Conservation (phyloP, 148 eudicot genomes). For the Amaranthus cruentus region DNA sequence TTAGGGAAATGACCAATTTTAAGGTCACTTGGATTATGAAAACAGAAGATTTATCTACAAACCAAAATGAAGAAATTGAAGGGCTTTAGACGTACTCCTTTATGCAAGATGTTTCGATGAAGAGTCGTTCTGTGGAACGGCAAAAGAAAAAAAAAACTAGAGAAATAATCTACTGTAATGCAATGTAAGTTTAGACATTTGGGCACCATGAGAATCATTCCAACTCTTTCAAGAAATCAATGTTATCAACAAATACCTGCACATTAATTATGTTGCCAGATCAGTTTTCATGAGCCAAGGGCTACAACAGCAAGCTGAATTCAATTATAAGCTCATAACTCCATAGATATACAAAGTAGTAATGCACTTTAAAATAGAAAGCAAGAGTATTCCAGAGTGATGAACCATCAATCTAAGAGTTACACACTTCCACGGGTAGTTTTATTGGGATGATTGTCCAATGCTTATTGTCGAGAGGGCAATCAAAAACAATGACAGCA, state of each 20-base stretch:
- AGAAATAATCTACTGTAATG: slow-evolving; percentile 19
- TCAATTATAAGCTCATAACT: neutral
- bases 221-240: slow-evolving; percentile 33
- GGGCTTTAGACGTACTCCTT: neutral
- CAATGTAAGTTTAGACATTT: neutral
- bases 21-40: neutral
- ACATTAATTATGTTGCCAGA: neutral
- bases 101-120: slow-evolving; percentile 9
- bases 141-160: slow-evolving; percentile 16
- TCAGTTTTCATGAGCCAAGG: neutral
- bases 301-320: neutral
- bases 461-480: too few relatives aligned
- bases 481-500: too few relatives aligned
- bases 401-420: too few relatives aligned
- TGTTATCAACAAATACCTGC: slow-evolving; percentile 38
- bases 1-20: neutral
- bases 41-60: slow-evolving; percentile 12
- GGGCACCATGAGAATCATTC: slow-evolving; percentile 16
- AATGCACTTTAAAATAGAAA: neutral
- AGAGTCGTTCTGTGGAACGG: slow-evolving; percentile 6
- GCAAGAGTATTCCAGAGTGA: too few relatives aligned
- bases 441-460: too few relatives aligned
- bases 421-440: too few relatives aligned
- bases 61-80: neutral
- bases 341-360: neutral